These are phyloP conservation scores for Pythium plurisporium DNA, from an alignment of 352 stramenopile genomes.

Conservation along the genomic window DNA sequence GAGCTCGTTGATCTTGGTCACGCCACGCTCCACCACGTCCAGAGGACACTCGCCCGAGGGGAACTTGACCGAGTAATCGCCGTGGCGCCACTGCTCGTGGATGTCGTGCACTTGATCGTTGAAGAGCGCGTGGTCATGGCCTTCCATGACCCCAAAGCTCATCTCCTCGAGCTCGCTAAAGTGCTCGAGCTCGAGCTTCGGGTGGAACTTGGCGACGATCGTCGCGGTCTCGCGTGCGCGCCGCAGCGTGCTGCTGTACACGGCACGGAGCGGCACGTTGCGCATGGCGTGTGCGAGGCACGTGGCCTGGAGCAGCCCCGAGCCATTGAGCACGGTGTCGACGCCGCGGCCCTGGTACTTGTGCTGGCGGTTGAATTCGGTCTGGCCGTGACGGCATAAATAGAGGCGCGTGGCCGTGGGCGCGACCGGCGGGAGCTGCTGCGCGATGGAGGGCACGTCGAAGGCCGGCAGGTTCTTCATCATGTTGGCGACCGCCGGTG, in stretches of 20 bases:
- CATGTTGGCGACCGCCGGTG: constrained; percentile 3
- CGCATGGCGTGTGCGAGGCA: constrained; percentile 59
- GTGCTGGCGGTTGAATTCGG: constrained; percentile 65
- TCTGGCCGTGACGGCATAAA: constrained; percentile 77
- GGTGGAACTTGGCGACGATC: constrained; percentile 47
- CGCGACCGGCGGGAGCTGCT: constrained; percentile 53
- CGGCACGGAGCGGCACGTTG: constrained; percentile 54
- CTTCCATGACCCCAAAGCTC: constrained; percentile 77
- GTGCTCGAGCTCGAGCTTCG: constrained; percentile 47
- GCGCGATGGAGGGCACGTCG: constrained; percentile 27
- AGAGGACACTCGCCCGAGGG: constrained; percentile 62
- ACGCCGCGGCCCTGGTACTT: constrained; percentile 79
- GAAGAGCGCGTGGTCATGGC: constrained; percentile 45
- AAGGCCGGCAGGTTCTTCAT: constrained; percentile 12
- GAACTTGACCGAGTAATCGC: constrained; percentile 48
- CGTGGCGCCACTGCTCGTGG: constrained; percentile 54
- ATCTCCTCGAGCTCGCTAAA: constrained; percentile 78
- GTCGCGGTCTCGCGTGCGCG: constrained; percentile 51
- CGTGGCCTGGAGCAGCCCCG: constrained; percentile 50
- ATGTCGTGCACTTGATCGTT: constrained; percentile 55
- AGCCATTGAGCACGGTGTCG: constrained; percentile 65
- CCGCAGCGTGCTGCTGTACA: constrained; percentile 64
- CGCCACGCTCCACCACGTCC: constrained; percentile 64
- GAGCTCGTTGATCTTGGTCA: constrained; percentile 55
- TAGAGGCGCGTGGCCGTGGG: constrained; percentile 57